Base-by-base conservation (phyloP, 1,284 basidiomycete genomes). In the Trametes pubescens region DNA sequence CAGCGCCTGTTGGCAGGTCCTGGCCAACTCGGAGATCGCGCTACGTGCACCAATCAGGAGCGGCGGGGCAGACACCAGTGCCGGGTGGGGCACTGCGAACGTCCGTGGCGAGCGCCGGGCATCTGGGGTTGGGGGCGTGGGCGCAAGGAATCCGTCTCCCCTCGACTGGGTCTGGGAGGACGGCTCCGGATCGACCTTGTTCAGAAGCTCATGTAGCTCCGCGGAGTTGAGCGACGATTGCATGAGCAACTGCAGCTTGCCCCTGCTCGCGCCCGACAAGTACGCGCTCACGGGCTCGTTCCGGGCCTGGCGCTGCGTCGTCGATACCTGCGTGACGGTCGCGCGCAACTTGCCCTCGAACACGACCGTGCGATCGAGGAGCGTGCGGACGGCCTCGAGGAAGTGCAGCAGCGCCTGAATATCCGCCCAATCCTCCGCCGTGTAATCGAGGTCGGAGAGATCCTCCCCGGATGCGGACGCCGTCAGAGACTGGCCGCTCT, bases 361-460 rank as follows among this genome's bases (percentile, higher is more conserved):
- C 29, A 76, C 73, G 2, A 74, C 68, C 35, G 95, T 77, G 16
- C 89, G 86, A 44, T 94, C 91, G 34, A 84, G 84, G 10, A 95
- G 83, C 0, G 85, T 84, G 0, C 90, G 85, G 38, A 91, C 90
- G 21, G 92, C 86, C 29, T 92, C 88, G 37, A 98, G 84, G 22
- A 96, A 81, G 72, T 94, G 92, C n/a, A 98, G 77, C 1, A 88
- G 87, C 10, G 86, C 78, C 75, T 97, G 95, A 66, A 98, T 95
- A 29, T 88, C 84, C 2, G 86, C 82, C 93, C 94, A 96, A 75
- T 98, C 95, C 61, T 94, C 89, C 3, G 88, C 80, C 2, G 91
- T 90, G 72, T 97, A 97, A 76, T 98, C 95, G 65, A 95, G 78
- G 66, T 94, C 92, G 0, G 86, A 86, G 34, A 92, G 78, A 51